Base-by-base conservation (phyloP, 108 stramenopile genomes). In the Pelagomonas calceolata region DNA sequence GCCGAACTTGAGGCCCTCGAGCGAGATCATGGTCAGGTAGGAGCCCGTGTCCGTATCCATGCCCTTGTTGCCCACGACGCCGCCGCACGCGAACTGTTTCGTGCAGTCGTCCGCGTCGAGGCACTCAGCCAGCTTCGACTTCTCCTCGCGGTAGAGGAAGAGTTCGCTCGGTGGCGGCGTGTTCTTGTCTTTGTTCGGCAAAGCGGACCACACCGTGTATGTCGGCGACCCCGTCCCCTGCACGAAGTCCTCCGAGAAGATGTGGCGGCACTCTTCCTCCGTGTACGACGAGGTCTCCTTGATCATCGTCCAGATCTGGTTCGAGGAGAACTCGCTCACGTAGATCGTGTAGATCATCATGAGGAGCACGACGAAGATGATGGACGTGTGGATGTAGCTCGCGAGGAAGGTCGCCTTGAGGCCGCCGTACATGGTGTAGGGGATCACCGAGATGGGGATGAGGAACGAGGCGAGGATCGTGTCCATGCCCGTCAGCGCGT, bases 331-430 rank as follows among this genome's bases (percentile, higher is more conserved):
- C 34, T 80, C 77, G 79, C 88, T 86, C 71, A 84, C 78, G 84
- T 88, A 88, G 21, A 91, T 87, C 64, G 86, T 68, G 76, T 90
- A 88, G 63, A 94, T 80, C 86, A 94, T 92, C 69, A 84, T 81
- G 43, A 90, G 76, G 66, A 94, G 81, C 15, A 90, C 87, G 35
- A 79, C 84, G 74, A 87, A 90, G 73, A 92, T 90, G 72, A 92
- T 87, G 45, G 82, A 78, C 66, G 91, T 92, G 81, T 90, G 90
- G 69, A 90, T 72, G 85, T 90, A 90, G 69, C 78, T 76, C 5
- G 93, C 90, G 70, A 95, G 81, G 84, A 92, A 92, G 60, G 94
- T 92, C 18, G 94, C 92, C 84, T 92, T 89, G 65, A 92, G 88
- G 32, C 94, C 94, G 66, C 92, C 94, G 21, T 84, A 82, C 46